Evolutionary conservation across 2,329 filamentous ascomycete genomes (phyloP).

Genomic region (Dryadomyces quercus-mongolicae): DNA sequence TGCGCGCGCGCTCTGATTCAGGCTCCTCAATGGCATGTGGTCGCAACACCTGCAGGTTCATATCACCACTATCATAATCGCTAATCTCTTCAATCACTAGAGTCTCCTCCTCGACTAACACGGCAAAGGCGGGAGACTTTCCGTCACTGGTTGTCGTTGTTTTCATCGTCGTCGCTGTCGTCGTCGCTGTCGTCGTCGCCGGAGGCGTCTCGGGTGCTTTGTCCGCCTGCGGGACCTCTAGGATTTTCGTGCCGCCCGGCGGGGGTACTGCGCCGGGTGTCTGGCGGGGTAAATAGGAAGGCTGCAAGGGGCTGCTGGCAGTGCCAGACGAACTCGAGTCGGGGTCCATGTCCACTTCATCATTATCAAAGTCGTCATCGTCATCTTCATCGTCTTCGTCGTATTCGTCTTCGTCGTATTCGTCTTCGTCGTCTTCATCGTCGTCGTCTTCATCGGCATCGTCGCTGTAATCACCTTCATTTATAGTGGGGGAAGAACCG

Average conservation of each 20-base stretch:
- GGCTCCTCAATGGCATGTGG: slow-evolving; percentile 35
- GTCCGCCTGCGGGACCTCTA: background rate
- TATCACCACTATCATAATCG: slow-evolving; percentile 32
- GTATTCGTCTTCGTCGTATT: slow-evolving; percentile 2
- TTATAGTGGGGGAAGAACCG: slow-evolving; percentile 12
- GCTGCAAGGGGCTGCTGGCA: background rate
- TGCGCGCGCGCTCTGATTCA: slow-evolving; percentile 7
- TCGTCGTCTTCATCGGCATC: background rate
- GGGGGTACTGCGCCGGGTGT: background rate
- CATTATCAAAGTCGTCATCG: background rate
- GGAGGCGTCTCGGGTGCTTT: background rate
- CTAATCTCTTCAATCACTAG: slow-evolving; percentile 32
- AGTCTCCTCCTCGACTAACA: slow-evolving; percentile 8
- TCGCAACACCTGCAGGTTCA: slow-evolving; percentile 27
- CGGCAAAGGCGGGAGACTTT: background rate
- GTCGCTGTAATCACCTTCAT: background rate
- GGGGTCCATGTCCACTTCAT: slow-evolving; percentile 7
- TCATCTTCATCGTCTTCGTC: background rate
- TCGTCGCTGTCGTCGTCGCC: no score
- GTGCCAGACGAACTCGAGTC: slow-evolving; percentile 11
- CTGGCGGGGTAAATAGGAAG: background rate
- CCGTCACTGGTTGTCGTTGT: background rate
- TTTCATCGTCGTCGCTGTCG: background rate
- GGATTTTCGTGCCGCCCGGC: background rate
- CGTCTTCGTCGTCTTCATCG: slow-evolving; percentile 4